phyloP scores from a whole-genome alignment of 2,329 filamentous ascomycete species.

The Zymoseptoria passerinii region DNA sequence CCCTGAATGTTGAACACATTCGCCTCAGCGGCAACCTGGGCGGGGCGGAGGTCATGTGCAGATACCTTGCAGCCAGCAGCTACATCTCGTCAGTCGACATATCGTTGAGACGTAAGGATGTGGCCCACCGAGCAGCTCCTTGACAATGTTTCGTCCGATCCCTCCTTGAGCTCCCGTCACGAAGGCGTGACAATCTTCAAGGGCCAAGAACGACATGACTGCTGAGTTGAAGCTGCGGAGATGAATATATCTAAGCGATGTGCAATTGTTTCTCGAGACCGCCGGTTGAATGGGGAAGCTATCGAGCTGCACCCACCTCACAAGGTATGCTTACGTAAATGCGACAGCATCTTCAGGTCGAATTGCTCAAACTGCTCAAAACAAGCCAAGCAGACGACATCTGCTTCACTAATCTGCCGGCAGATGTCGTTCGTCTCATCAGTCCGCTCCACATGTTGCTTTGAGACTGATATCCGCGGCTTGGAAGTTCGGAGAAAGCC shows the following conservation, averaged over 20 bases:
- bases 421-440: neutral
- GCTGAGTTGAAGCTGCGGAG: neutral
- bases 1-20: slow-evolving; percentile 39
- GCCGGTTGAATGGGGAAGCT: neutral
- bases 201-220: slow-evolving; percentile 38
- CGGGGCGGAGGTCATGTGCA: slow-evolving; percentile 41
- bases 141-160: slow-evolving; percentile 43
- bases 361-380: no score
- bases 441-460: neutral
- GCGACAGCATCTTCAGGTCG: neutral
- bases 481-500: neutral
- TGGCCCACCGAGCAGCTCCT: slow-evolving; percentile 45
- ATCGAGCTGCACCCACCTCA: neutral
- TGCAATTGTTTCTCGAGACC: neutral
- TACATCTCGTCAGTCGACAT: slow-evolving; percentile 19
- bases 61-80: slow-evolving; percentile 48
- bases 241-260: neutral
- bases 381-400: neutral
- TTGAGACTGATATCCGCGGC: neutral
- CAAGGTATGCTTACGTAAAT: neutral
- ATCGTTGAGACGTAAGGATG: neutral
- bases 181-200: slow-evolving; percentile 46
- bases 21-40: slow-evolving; percentile 27
- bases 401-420: neutral
- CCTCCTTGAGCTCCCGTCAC: slow-evolving; percentile 47